Evolutionary conservation across 2,329 filamentous ascomycete species (phyloP).

Genomic region (Neofusicoccum umdonicola): DNA sequence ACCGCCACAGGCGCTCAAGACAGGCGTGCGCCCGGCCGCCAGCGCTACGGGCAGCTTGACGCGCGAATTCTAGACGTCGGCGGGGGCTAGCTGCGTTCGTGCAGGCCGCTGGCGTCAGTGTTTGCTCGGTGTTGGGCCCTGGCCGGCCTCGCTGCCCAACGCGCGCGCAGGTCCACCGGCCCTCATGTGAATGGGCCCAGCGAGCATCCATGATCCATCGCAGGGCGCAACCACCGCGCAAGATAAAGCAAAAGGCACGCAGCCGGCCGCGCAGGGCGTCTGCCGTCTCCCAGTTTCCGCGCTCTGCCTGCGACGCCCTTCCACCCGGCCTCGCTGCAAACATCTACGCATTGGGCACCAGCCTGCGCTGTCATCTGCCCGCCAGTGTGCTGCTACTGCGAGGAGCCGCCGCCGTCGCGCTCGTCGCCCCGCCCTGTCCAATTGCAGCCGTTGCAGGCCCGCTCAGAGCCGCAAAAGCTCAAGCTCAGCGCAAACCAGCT

Average conservation of each 20-base stretch:
- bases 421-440: constrained; percentile 3
- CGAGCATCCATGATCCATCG: constrained; percentile 14
- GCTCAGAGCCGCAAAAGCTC: constrained; percentile 9
- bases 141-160: constrained; percentile 13
- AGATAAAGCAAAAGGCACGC: constrained; percentile 15
- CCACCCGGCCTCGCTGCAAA: background rate
- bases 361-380: constrained; percentile 10
- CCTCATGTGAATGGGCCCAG: constrained; percentile 12
- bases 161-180: constrained; percentile 2
- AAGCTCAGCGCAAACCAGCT: constrained; percentile 7
- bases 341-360: constrained; percentile 1
- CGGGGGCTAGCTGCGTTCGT: constrained; percentile 9
- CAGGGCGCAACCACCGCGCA: background rate
- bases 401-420: constrained; percentile 6
- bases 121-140: constrained; percentile 10
- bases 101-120: constrained; percentile 14
- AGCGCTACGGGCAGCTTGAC: background rate
- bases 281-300: constrained; percentile 1
- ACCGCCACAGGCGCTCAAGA: constrained; percentile 13
- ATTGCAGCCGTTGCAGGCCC: constrained; percentile 12
- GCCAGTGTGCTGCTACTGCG: constrained; percentile 8
- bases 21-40: background rate
- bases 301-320: background rate
- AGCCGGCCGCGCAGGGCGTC: background rate
- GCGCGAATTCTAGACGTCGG: constrained; percentile 10